Evolutionary conservation across 2,329 filamentous ascomycete species (phyloP).

Genomic region (Trichoderma oligosporum): DNA sequence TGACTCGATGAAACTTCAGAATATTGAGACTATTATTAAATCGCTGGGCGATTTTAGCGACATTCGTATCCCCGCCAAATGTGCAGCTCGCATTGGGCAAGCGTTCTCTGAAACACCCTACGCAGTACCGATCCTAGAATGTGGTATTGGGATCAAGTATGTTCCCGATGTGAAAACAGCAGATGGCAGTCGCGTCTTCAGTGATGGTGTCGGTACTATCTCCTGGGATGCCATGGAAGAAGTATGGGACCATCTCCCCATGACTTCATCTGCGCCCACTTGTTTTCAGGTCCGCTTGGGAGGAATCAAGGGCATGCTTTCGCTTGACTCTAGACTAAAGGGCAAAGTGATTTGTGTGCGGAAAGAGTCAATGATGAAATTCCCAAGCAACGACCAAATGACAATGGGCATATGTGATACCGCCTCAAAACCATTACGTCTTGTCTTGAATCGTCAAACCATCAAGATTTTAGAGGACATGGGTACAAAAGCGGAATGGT

Average conservation of each 20-base stretch:
- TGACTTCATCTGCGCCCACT: slow-evolving; percentile 50
- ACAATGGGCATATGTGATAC: slow-evolving; percentile 71
- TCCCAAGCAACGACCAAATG: slow-evolving; percentile 49
- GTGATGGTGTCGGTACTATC: slow-evolving; percentile 75
- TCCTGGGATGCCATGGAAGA: slow-evolving; percentile 55
- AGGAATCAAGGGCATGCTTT: slow-evolving; percentile 75
- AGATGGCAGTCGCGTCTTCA: slow-evolving; percentile 59
- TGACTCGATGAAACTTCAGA: slow-evolving; percentile 30
- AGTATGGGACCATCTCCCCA: slow-evolving; percentile 56
- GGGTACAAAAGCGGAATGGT: slow-evolving; percentile 54
- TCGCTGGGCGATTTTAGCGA: slow-evolving; percentile 48
- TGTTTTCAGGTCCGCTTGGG: slow-evolving; percentile 71
- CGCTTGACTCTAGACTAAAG: slow-evolving; percentile 58
- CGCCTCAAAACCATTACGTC: slow-evolving; percentile 61
- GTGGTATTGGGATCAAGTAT: slow-evolving; percentile 30
- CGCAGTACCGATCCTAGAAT: slow-evolving; percentile 49
- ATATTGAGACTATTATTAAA: slow-evolving; percentile 43
- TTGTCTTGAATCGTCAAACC: slow-evolving; percentile 73
- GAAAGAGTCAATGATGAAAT: slow-evolving; percentile 74
- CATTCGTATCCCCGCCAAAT: slow-evolving; percentile 52
- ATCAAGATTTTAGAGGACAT: slow-evolving; percentile 87
- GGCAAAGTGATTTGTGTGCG: slow-evolving; percentile 61
- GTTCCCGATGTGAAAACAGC: slow-evolving; percentile 52
- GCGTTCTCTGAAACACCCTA: slow-evolving; percentile 73
- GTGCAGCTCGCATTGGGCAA: slow-evolving; percentile 58